These are phyloP conservation scores for Dactylellina leptospora DNA, from an alignment of 2,329 filamentous ascomycete genomes.

Conservation along the genomic window DNA sequence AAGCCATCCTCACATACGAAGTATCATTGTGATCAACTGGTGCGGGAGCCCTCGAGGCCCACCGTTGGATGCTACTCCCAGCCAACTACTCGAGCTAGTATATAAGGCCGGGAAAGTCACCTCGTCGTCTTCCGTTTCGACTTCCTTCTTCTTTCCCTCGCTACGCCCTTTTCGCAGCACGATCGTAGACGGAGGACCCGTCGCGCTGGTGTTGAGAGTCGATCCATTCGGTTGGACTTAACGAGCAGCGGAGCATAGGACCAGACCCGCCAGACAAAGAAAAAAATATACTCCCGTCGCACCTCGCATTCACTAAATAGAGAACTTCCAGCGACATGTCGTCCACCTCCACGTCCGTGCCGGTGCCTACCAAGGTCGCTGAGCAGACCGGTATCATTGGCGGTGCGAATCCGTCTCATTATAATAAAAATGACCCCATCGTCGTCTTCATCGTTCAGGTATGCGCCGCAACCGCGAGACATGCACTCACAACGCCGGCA, in stretches of 20 bases:
- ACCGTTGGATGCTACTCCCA: no score
- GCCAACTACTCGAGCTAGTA: no score
- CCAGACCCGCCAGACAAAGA: neutral
- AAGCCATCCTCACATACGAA: no score
- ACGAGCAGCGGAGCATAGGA: neutral
- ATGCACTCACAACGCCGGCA: conserved; percentile 54
- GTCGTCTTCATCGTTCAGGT: conserved; percentile 80
- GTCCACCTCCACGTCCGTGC: conserved; percentile 45
- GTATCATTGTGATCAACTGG: no score
- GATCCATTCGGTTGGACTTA: neutral
- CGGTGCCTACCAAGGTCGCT: conserved; percentile 60
- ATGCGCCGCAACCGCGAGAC: conserved; percentile 51
- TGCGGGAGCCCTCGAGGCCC: no score
- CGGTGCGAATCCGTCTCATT: conserved; percentile 73
- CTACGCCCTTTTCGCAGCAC: conserved; percentile 10
- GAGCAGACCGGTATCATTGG: conserved; percentile 76
- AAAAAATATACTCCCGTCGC: no score
- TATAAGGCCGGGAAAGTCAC: conserved; percentile 20
- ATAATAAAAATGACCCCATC: conserved; percentile 76
- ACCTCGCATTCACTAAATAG: neutral
- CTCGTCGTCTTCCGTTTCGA: neutral
- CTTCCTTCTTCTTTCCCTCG: conserved; percentile 7
- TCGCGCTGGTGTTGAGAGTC: conserved; percentile 19
- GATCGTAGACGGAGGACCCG: neutral
- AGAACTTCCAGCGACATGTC: conserved; percentile 21